phyloP scores from a whole-genome alignment of 345 rosid species.

The Xanthoceras sorbifolium region DNA sequence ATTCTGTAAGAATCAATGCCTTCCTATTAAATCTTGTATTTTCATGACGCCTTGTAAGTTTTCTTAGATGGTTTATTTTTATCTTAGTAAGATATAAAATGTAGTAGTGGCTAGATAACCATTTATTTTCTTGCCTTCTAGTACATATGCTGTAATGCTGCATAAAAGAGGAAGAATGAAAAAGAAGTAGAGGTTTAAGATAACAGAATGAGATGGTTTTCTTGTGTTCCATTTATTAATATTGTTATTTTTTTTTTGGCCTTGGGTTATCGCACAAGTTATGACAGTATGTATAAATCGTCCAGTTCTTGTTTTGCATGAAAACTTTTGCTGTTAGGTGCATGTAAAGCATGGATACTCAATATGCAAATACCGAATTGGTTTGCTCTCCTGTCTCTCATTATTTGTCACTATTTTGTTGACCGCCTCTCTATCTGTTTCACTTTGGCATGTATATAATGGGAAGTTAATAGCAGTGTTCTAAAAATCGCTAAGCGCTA shows the following conservation, averaged over 20 bases:
- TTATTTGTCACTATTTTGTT: not conserved
- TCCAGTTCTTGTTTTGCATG: not conserved
- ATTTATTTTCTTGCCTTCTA: too few species aligned
- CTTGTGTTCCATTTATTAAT: not conserved
- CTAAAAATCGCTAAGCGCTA: too few species aligned
- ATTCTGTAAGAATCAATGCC: too few species aligned
- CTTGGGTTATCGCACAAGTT: too few species aligned
- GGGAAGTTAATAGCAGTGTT: not conserved
- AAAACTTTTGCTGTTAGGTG: not conserved
- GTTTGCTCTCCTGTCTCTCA: not conserved
- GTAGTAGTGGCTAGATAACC: too few species aligned
- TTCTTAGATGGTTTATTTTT: too few species aligned
- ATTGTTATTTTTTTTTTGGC: too few species aligned
- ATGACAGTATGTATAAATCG: not conserved
- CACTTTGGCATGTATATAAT: not conserved
- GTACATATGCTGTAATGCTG: too few species aligned
- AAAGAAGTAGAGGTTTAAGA: not conserved
- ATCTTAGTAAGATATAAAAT: too few species aligned
- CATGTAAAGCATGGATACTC: not conserved
- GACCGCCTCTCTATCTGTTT: not conserved
- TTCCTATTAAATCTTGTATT: too few species aligned
- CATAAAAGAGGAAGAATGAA: too few species aligned
- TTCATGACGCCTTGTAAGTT: too few species aligned
- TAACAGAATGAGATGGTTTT: not conserved
- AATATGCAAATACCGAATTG: not conserved